phyloP scores from a whole-genome alignment of 2,329 filamentous ascomycete species.

The Gnomoniopsis sp. region DNA sequence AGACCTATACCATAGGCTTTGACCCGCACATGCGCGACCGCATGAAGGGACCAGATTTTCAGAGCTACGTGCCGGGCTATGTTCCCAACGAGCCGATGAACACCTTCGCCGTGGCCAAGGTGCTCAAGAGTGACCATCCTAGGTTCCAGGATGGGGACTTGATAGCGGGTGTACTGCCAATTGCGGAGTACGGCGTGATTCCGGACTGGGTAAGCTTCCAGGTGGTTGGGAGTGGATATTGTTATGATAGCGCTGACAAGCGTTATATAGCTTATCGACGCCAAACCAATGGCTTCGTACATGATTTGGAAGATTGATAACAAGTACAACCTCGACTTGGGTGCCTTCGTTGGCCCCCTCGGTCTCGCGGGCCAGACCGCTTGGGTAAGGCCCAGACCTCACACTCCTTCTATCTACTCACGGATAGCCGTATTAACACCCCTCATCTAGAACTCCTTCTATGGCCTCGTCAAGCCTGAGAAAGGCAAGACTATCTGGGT shows the following conservation, averaged over 20 bases:
- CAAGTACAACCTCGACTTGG: conserved; percentile 57
- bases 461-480: conserved; percentile 71
- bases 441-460: conserved; percentile 58
- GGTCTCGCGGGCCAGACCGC: conserved; percentile 78
- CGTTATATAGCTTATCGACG: conserved; percentile 25
- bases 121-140: conserved; percentile 14
- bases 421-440: too few species aligned
- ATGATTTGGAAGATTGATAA: conserved; percentile 54
- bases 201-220: conserved; percentile 28
- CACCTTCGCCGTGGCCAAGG: conserved; percentile 12
- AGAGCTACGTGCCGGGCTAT: conserved; percentile 17
- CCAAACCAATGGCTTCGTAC: conserved; percentile 8
- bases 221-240: conserved; percentile 11
- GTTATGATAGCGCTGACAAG: conserved; percentile 20
- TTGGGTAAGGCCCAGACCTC: conserved; percentile 37
- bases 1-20: conserved; percentile 13
- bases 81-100: conserved; percentile 10
- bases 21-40: conserved; percentile 19
- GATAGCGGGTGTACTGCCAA: conserved; percentile 48
- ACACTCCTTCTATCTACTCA: too few species aligned
- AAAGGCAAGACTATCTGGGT: conserved; percentile 77
- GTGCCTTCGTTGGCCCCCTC: conserved; percentile 64
- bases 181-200: conserved; percentile 62
- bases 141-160: conserved; percentile 48
- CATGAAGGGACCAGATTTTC: conserved; percentile 14